A percentile compares a stretch with the other conserved stretches of the same genome.
Conservation (phyloP, 768 basidiomycete genomes). For the Tricholoma saponaceum region DNA sequence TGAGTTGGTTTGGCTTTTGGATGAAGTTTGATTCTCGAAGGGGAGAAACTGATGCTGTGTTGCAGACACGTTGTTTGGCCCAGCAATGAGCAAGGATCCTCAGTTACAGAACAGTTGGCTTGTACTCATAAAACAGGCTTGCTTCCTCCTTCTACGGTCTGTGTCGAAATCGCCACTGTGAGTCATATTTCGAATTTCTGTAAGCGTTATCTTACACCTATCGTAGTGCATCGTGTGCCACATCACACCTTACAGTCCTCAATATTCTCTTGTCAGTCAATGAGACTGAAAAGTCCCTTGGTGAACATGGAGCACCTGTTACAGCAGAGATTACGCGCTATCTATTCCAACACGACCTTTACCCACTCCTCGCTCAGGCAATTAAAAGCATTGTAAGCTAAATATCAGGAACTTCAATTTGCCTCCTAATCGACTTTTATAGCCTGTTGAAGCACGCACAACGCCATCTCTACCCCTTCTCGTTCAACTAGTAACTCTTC, state of each 20-base stretch:
- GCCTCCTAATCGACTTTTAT: slow-evolving; percentile 17
- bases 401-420: background rate
- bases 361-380: slow-evolving; percentile 17
- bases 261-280: slow-evolving; percentile 38
- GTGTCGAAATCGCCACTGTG: slow-evolving; percentile 48
- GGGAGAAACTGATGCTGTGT: too few species aligned
- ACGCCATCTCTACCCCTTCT: background rate
- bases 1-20: slow-evolving; percentile 5
- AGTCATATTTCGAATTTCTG: slow-evolving; percentile 18
- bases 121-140: slow-evolving; percentile 49
- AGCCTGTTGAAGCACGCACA: background rate
- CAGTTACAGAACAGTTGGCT: slow-evolving; percentile 48
- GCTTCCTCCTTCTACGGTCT: slow-evolving; percentile 48
- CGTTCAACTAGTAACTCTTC: background rate
- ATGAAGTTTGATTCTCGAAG: background rate
- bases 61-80: slow-evolving; percentile 37
- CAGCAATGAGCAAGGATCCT: slow-evolving; percentile 24
- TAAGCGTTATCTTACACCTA: background rate
- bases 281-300: slow-evolving; percentile 20
- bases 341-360: slow-evolving; percentile 44
- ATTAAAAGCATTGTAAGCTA: slow-evolving; percentile 18
- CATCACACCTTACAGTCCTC: slow-evolving; percentile 48
- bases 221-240: slow-evolving; percentile 44
- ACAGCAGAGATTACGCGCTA: slow-evolving; percentile 37
- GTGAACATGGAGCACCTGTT: slow-evolving; percentile 25